Percentiles rank a stretch among this genome's conserved stretches.
These are phyloP conservation scores for Jatropha multifida DNA, from an alignment of 441 rosid species.

Conservation along the genomic window DNA sequence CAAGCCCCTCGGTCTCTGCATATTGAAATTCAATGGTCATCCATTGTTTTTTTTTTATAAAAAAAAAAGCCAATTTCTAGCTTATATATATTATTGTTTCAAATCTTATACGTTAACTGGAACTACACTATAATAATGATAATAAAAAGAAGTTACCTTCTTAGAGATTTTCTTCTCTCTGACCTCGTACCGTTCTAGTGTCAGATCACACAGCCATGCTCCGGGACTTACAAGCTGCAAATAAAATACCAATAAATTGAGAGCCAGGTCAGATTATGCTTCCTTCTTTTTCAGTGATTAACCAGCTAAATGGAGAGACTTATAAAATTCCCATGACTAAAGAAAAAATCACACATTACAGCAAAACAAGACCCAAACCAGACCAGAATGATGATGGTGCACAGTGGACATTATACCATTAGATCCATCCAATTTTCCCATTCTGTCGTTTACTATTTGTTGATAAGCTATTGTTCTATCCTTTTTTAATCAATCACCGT, in stretches of 20 bases:
- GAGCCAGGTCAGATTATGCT: neutral
- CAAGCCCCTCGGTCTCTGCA: conserved; percentile 73
- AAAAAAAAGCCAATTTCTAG: no score
- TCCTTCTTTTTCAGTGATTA: no score
- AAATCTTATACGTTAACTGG: no score
- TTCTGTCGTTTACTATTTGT: neutral
- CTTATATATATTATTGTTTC: no score
- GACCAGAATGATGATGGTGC: no score
- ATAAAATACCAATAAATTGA: neutral
- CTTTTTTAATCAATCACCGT: neutral
- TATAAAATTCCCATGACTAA: no score
- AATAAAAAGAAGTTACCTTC: conserved; percentile 42
- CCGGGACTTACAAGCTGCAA: conserved; percentile 70
- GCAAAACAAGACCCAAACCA: no score
- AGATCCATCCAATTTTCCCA: neutral
- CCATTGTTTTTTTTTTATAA: no score
- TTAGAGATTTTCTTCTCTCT: conserved; percentile 72
- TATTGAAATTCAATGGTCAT: neutral
- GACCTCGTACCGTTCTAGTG: conserved; percentile 71
- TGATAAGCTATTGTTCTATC: neutral
- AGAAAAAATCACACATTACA: no score
- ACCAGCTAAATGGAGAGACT: no score
- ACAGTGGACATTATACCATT: neutral
- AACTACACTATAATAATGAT: neutral
- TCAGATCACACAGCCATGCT: conserved; percentile 71